Evolutionary conservation across 2,329 filamentous ascomycete species (phyloP), one percentile per base, ranked within the genome.

Genomic region (Xylaria sp.): DNA sequence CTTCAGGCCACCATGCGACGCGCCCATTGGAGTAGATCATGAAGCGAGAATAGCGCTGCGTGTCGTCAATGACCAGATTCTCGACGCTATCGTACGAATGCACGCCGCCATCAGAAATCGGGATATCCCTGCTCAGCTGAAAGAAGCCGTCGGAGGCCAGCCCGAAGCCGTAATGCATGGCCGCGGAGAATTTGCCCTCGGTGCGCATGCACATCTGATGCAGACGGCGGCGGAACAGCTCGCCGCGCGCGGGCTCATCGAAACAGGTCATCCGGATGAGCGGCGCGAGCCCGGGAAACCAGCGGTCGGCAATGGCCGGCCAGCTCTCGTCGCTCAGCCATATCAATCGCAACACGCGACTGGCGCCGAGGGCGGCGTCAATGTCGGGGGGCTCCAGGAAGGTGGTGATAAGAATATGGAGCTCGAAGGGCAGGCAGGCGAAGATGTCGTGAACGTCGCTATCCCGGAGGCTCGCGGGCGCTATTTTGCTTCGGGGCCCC

Each of bases 1-100:
- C 64, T 55, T 72, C 69, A 0, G 71, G 71, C 69, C 70, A 72
- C 70, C 69, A 72, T 1, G 69, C 71, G 10, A 70, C 63, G 6
- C 71, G 65, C 9, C 69, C 69, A 23, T 67, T 66, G 7, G 63
- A 66, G 44, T 72, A 72, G 59, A 69, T 65, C 64, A 69, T 70
- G 55, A 71, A 71, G 37, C 66, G 67, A 30, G 65, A 63, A 16
- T 62, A 67, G 16, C 57, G 61, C 35, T 62, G 58, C 5, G 63
- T 54, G n/a, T 63, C 55, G 9, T 62, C 53, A 19, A 58, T 51
- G 9, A 67, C 67, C 4, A 69, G 52, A 8, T 65, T 63, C 19
- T 66, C 62, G 7, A 68, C 62, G 47, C 60, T 59, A 6, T 64
- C 62, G 52, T 68, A 70, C 10, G 64, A 62, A 53, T 71, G 69